These are phyloP conservation scores for Aspergillus puulaauensis DNA, from an alignment of 2,329 filamentous ascomycete species.

Conservation along the genomic window DNA sequence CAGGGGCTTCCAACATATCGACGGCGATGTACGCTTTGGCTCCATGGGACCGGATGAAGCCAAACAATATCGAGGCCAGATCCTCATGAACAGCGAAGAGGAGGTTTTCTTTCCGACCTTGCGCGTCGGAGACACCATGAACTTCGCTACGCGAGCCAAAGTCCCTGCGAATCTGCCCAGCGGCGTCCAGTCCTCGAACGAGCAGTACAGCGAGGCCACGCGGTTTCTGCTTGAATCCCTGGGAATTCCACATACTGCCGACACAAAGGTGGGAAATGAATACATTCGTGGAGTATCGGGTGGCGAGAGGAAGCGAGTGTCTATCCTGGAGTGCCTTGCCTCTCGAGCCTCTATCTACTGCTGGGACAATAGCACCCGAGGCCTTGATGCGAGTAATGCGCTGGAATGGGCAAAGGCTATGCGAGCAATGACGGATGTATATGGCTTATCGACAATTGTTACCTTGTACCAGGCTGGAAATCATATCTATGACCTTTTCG, in stretches of 20 bases:
- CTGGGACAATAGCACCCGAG: slow-evolving; percentile 6
- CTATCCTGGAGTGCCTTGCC: not conserved
- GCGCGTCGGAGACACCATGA: slow-evolving; percentile 52
- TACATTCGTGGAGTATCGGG: not conserved
- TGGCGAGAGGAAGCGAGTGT: slow-evolving; percentile 2
- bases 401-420: not conserved
- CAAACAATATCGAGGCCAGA: slow-evolving; percentile 54
- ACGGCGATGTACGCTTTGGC: slow-evolving; percentile 60
- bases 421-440: not conserved
- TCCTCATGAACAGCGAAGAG: slow-evolving; percentile 56
- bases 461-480: slow-evolving; percentile 2
- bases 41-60: slow-evolving; percentile 42
- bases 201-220: slow-evolving; percentile 18
- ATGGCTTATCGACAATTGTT: not conserved
- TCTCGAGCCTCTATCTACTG: not conserved
- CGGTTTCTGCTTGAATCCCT: slow-evolving; percentile 55
- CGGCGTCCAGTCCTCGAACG: slow-evolving; percentile 48
- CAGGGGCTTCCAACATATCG: slow-evolving; percentile 56
- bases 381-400: slow-evolving; percentile 1
- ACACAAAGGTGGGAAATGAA: slow-evolving; percentile 52
- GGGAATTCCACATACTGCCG: slow-evolving; percentile 55
- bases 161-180: slow-evolving; percentile 64
- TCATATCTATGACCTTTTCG: not conserved
- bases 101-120: slow-evolving; percentile 52
- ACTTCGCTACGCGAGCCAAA: slow-evolving; percentile 59